Base-by-base conservation (phyloP, 306 rosid genomes). In the Aeschynomene evenia region DNA sequence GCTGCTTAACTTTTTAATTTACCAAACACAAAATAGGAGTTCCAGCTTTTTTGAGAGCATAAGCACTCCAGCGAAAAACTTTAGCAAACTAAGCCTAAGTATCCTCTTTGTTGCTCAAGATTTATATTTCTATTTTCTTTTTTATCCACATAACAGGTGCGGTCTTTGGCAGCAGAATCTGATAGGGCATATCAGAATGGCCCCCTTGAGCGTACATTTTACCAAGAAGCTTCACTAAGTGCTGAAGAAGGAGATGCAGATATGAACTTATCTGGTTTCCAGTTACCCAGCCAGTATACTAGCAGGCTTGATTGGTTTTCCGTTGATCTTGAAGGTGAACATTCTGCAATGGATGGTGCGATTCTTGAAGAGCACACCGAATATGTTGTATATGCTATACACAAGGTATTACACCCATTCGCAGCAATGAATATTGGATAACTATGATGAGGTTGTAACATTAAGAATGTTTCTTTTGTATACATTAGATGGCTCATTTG, bases 281-380 rank as follows among this genome's bases (percentile, higher is more conserved):
- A 82, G 57, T 79, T 87, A 75, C 91, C 87, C 26, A 86, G 78
- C 77, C 91, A 77, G 43, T 91, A 88, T 65, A 73, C 77, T 9
- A 84, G 87, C 82, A 83, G 78, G 89, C 72, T 94, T 79, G 99
- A 94, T 74, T 91, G 97, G 99, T 91, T 94, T 71, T 77, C 96
- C 0, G 97, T 89, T 76, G 99, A 94, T 81, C 99, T 94, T 60
- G 97, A 91, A 83, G 97, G 97, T 14, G 97, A 94, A 53, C 99
- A 94, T 82, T 94, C 99, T 48, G 99, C 99, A 40, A 84, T 94
- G 99, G 99, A 94, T 81, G 96, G 96, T 72, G 92, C 89, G 4
- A 87, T 94, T 81, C 86, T 94, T 45, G 96, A 89, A 83, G 95
- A 87, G 59, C 99, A 94, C 72, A 75, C 92, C 49, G 89, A 89